phyloP scores from a whole-genome alignment of 2,329 filamentous ascomycete genomes.

The Phaeoacremonium minimum region DNA sequence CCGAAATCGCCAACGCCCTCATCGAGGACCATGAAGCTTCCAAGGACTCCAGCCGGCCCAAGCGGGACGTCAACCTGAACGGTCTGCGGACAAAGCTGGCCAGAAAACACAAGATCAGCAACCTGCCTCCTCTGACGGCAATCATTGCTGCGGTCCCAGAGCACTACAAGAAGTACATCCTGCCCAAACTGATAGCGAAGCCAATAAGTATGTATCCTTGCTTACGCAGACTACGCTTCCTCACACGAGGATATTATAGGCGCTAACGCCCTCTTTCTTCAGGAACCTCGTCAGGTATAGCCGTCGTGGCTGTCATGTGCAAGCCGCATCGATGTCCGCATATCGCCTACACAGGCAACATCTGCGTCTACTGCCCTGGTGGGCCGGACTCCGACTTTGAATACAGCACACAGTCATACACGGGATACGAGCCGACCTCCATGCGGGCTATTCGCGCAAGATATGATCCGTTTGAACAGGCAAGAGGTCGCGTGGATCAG shows the following conservation, averaged over 20 bases:
- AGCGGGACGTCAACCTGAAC: conserved; percentile 91
- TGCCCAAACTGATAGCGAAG: conserved; percentile 94
- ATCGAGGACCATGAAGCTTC: conserved; percentile 90
- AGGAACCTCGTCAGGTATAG: conserved; percentile 94
- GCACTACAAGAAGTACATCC: conserved; percentile 98
- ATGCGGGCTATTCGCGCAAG: conserved; percentile 97
- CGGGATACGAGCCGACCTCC: conserved; percentile 95
- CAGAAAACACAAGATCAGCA: conserved; percentile 87
- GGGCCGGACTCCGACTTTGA: conserved; percentile 98
- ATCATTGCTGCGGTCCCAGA: conserved; percentile 99
- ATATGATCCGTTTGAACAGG: conserved; percentile 98
- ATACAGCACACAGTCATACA: conserved; percentile 98
- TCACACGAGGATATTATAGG: neutral
- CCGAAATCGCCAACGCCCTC: conserved; percentile 87
- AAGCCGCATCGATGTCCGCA: conserved; percentile 97
- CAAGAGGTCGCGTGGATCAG: conserved; percentile 90
- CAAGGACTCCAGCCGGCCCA: conserved; percentile 66
- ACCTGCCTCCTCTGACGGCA: conserved; percentile 85
- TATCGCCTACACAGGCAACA: conserved; percentile 97
- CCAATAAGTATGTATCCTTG: conserved; percentile 67
- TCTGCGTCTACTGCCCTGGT: conserved; percentile 97
- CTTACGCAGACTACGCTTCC: neutral
- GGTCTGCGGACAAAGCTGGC: conserved; percentile 78
- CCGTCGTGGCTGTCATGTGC: conserved; percentile 98
- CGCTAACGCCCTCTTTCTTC: conserved; percentile 1